Conservation (phyloP, 805 yeast species). For the Priceomyces fermenticarens region DNA sequence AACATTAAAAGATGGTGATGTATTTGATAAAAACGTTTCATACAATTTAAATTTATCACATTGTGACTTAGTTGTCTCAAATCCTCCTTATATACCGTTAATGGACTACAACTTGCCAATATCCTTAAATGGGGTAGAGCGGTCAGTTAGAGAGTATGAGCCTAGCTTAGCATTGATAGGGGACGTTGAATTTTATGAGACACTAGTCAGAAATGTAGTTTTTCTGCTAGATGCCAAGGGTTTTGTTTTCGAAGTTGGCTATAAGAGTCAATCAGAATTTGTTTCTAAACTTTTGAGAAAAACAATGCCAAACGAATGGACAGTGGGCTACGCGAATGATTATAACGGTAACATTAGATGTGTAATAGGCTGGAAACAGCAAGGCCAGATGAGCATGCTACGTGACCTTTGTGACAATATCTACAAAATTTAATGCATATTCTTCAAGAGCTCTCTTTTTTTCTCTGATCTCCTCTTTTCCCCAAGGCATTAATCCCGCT, state of each 20-base stretch:
- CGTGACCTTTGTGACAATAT: slow-evolving; percentile 7
- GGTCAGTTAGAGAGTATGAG: slow-evolving; percentile 69
- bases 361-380: slow-evolving; percentile 57
- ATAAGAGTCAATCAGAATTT: slow-evolving; percentile 49
- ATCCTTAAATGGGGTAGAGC: slow-evolving; percentile 43
- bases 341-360: slow-evolving; percentile 52
- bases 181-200: slow-evolving; percentile 63
- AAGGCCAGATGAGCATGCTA: slow-evolving; percentile 10
- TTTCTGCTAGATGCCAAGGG: slow-evolving; percentile 42
- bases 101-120: slow-evolving; percentile 38
- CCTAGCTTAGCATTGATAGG: slow-evolving; percentile 82
- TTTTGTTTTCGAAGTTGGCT: slow-evolving; percentile 79
- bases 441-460: slow-evolving; percentile 18
- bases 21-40: slow-evolving; percentile 8
- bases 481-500: slow-evolving; percentile 63
- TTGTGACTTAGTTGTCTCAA: slow-evolving; percentile 65
- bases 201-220: slow-evolving; percentile 48
- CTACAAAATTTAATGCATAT: slow-evolving; percentile 1
- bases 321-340: slow-evolving; percentile 47
- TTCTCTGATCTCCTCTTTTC: slow-evolving; percentile 51
- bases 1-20: slow-evolving; percentile 11
- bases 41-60: slow-evolving; percentile 1
- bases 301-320: slow-evolving; percentile 40
- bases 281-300: slow-evolving; percentile 23
- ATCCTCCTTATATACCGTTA: slow-evolving; percentile 83